A percentile compares a stretch with the other conserved stretches of the same genome.
Conservation (phyloP, 176 grass and related monocot species). For the Lolium perenne region DNA sequence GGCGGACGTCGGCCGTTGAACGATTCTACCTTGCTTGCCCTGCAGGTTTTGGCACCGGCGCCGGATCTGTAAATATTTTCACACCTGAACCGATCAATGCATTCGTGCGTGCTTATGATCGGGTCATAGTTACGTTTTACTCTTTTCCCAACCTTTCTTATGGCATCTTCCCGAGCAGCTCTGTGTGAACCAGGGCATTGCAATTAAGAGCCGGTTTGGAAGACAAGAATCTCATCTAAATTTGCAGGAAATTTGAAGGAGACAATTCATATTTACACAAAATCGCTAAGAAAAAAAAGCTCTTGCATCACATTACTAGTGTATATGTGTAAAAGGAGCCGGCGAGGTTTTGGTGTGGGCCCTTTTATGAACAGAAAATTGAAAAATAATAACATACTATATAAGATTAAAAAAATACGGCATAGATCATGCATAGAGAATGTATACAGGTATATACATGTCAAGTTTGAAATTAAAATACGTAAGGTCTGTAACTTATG, state of each 20-base stretch:
- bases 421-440: too few species aligned
- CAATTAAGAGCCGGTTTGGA: not conserved
- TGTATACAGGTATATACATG: too few species aligned
- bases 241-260: not conserved
- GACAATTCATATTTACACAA: too few species aligned
- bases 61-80: not conserved
- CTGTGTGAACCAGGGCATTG: not conserved
- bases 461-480: too few species aligned
- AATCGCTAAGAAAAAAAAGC: too few species aligned
- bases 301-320: too few species aligned
- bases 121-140: not conserved
- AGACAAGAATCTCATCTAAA: not conserved
- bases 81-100: not conserved
- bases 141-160: not conserved
- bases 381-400: too few species aligned
- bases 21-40: not conserved
- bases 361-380: too few species aligned
- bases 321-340: too few species aligned
- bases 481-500: too few species aligned
- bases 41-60: constrained; percentile 1
- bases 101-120: not conserved
- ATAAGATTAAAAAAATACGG: too few species aligned
- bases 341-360: too few species aligned
- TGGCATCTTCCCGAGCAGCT: not conserved
- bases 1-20: not conserved